Percentiles rank a stretch among this genome's conserved stretches.
Evolutionary conservation across 2,329 filamentous ascomycete genomes (phyloP).

Genomic region (Teratosphaeria epicoccoides): DNA sequence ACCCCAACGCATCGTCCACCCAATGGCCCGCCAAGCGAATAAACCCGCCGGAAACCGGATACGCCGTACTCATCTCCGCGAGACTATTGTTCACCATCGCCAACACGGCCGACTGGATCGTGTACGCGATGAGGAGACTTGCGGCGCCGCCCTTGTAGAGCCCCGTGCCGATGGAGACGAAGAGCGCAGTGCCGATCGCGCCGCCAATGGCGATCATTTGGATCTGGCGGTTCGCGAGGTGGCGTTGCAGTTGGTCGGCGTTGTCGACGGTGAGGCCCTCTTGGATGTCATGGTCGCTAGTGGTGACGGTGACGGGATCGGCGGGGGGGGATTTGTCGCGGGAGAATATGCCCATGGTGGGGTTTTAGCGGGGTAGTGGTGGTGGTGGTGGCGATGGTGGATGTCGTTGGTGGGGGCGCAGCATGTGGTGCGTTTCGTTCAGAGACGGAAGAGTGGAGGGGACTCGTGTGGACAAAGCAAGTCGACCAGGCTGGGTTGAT

Average conservation of each 20-base stretch:
- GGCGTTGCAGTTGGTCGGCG: conserved; percentile 18
- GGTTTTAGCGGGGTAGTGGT: too few relatives aligned
- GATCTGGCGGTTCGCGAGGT: conserved; percentile 25
- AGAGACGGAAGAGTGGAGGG: neutral
- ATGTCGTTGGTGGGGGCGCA: neutral
- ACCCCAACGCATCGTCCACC: conserved; percentile 56
- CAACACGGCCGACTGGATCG: conserved; percentile 45
- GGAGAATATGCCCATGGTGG: neutral
- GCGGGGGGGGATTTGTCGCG: neutral
- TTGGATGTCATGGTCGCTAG: neutral
- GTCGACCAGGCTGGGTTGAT: too few relatives aligned
- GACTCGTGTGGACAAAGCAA: too few relatives aligned
- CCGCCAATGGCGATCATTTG: conserved; percentile 29
- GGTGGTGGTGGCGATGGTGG: neutral
- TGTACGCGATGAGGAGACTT: conserved; percentile 49
- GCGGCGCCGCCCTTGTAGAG: conserved; percentile 40
- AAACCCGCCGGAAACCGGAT: conserved; percentile 54
- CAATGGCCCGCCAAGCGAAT: conserved; percentile 55
- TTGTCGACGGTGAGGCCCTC: conserved; percentile 1
- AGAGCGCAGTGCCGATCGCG: conserved; percentile 25
- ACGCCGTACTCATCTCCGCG: conserved; percentile 54
- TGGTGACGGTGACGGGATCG: neutral
- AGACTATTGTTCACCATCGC: conserved; percentile 55
- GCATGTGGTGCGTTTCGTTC: too few relatives aligned
- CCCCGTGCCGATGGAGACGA: conserved; percentile 45